Evolutionary conservation across 2,329 filamentous ascomycete species (phyloP).

Genomic region (Cladobotryum mycophilum): DNA sequence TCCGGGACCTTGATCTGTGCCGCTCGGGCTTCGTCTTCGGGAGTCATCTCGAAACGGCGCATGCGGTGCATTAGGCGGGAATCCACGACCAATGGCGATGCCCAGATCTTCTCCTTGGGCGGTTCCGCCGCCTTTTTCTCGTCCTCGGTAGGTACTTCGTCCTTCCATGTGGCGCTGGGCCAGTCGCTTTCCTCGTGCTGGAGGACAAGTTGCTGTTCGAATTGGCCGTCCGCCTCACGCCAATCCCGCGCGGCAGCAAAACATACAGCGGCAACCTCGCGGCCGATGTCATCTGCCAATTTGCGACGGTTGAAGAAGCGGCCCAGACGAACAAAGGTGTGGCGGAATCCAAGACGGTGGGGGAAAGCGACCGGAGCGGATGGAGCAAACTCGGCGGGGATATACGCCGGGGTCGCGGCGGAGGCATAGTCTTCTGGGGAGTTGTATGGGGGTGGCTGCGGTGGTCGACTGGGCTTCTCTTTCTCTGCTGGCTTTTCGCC

Average conservation of each 20-base stretch:
- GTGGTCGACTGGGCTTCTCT: slow-evolving; percentile 51
- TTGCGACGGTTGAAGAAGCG: slow-evolving; percentile 80
- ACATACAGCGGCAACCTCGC: slow-evolving; percentile 79
- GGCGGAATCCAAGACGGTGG: slow-evolving; percentile 86
- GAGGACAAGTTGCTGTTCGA: slow-evolving; percentile 49
- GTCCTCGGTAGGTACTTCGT: slow-evolving; percentile 33
- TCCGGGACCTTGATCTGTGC: slow-evolving; percentile 55
- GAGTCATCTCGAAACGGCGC: slow-evolving; percentile 65
- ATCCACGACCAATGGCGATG: slow-evolving; percentile 69
- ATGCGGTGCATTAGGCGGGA: slow-evolving; percentile 69
- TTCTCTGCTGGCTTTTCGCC: slow-evolving; percentile 40
- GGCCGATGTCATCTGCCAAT: slow-evolving; percentile 82
- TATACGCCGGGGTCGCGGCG: slow-evolving; percentile 55
- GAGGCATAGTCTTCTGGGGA: slow-evolving; percentile 63
- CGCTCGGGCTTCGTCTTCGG: slow-evolving; percentile 64
- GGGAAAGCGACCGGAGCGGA: slow-evolving; percentile 70
- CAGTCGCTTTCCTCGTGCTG: slow-evolving; percentile 71
- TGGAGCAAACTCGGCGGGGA: slow-evolving; percentile 68
- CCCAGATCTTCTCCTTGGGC: slow-evolving; percentile 66
- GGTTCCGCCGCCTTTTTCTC: slow-evolving; percentile 34
- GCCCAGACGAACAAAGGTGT: slow-evolving; percentile 78
- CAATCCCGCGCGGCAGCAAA: slow-evolving; percentile 54
- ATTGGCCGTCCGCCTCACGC: slow-evolving; percentile 33
- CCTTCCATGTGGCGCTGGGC: slow-evolving; percentile 71
- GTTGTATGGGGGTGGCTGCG: slow-evolving; percentile 69